These are phyloP conservation scores for Eragrostis nindensis DNA, from an alignment of 176 grass and related monocot genomes.

Conservation along the genomic window DNA sequence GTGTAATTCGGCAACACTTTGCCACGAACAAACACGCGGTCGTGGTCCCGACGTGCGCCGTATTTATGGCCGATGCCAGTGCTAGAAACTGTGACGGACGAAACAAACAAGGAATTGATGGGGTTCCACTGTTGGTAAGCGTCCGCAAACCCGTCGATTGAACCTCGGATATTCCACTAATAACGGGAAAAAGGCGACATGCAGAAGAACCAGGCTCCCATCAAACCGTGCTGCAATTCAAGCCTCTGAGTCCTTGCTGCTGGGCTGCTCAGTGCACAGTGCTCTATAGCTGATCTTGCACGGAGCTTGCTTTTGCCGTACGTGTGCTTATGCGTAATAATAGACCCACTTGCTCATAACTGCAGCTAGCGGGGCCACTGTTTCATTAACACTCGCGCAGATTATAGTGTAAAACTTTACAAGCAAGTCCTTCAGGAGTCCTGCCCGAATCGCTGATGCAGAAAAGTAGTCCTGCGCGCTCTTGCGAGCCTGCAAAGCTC, in stretches of 20 bases:
- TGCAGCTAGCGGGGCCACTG: not conserved
- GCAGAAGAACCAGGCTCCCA: conserved; percentile 16
- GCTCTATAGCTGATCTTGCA: not conserved
- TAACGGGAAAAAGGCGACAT: conserved; percentile 10
- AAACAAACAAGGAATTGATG: not conserved
- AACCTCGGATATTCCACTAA: not conserved
- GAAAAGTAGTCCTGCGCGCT: too few species aligned
- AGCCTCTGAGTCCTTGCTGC: not conserved
- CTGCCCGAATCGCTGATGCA: too few species aligned
- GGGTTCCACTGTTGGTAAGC: conserved; percentile 16
- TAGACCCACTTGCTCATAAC: not conserved
- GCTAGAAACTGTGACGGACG: too few species aligned
- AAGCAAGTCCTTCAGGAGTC: too few species aligned
- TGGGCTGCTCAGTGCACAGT: too few species aligned
- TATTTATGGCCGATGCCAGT: too few species aligned
- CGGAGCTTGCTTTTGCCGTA: not conserved
- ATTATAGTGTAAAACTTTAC: too few species aligned
- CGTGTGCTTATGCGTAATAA: not conserved
- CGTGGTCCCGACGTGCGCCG: too few species aligned
- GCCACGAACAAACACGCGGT: too few species aligned
- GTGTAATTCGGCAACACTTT: not conserved
- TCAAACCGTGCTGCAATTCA: not conserved
- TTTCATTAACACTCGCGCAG: not conserved
- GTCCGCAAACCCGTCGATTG: not conserved
- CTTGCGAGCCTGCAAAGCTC: too few species aligned